These are phyloP conservation scores for Carex scoparia DNA, from an alignment of 176 grass and related monocot genomes.

Conservation along the genomic window DNA sequence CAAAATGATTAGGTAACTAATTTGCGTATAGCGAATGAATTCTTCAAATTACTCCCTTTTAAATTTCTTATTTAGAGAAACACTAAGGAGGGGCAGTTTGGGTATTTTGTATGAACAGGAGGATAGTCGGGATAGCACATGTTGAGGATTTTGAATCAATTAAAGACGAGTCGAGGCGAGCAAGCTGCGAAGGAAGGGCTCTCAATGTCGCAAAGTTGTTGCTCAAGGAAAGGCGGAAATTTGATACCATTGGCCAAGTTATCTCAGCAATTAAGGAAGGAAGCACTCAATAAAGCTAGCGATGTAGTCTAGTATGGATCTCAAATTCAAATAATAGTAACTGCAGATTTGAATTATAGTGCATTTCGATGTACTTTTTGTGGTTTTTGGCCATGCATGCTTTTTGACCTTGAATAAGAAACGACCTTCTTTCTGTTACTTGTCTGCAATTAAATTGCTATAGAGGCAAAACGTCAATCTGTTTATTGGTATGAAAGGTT, in stretches of 20 bases:
- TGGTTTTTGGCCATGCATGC: background rate
- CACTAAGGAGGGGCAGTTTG: background rate
- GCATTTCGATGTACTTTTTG: no score
- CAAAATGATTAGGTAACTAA: conserved; percentile 90
- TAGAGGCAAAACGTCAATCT: background rate
- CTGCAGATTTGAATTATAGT: no score
- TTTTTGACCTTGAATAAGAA: background rate
- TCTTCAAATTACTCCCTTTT: background rate
- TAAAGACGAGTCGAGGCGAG: conserved; percentile 50
- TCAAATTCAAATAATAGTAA: background rate
- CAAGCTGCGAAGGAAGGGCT: conserved; percentile 49
- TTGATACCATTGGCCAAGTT: conserved; percentile 47
- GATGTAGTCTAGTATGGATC: background rate
- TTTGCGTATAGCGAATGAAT: background rate
- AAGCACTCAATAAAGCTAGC: background rate
- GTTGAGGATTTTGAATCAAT: conserved; percentile 88
- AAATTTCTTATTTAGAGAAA: conserved; percentile 5
- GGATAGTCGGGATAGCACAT: conserved; percentile 87
- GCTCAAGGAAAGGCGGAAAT: conserved; percentile 54
- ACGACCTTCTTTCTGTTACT: background rate
- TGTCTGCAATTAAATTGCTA: background rate
- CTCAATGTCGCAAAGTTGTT: conserved; percentile 66
- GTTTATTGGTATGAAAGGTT: background rate
- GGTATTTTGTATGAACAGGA: conserved; percentile 37
- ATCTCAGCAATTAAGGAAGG: conserved; percentile 38